Conservation (phyloP, 192 early-diverging fungal genomes). For the Backusella macrospora region DNA sequence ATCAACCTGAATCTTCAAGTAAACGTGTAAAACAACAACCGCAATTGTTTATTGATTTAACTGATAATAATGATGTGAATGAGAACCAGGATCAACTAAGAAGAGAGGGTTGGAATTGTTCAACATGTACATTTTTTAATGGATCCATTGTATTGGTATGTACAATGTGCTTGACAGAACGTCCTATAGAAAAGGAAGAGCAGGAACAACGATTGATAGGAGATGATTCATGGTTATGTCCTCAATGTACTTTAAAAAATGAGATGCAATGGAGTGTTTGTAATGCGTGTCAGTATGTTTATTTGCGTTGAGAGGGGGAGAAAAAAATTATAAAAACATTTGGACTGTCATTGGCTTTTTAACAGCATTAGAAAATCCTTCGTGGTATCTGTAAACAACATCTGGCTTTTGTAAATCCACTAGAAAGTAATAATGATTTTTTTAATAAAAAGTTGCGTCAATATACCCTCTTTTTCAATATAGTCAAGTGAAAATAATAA, state of each 20-base stretch:
- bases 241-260: slow-evolving; percentile 3
- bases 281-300: slow-evolving; percentile 16
- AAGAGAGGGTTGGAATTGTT: slow-evolving; percentile 49
- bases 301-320: slow-evolving; percentile 2
- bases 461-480: not conserved
- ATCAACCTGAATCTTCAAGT: not conserved
- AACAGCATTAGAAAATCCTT: slow-evolving; percentile 92
- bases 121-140: slow-evolving; percentile 61
- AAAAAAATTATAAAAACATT: slow-evolving; percentile 54
- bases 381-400: slow-evolving; percentile 79
- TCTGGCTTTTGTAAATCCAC: slow-evolving; percentile 33
- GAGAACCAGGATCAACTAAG: not conserved
- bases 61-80: not conserved
- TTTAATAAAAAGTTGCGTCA: not conserved
- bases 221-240: not conserved
- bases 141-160: slow-evolving; percentile 47
- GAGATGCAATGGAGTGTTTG: not conserved
- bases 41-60: not conserved
- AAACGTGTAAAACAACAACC: not conserved
- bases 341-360: slow-evolving; percentile 70
- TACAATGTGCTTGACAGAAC: slow-evolving; percentile 42
- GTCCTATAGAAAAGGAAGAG: slow-evolving; percentile 14
- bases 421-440: not conserved
- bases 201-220: not conserved
- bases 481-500: not conserved